Conservation (phyloP, 1,284 basidiomycete species). For the Moniliella sp. region DNA sequence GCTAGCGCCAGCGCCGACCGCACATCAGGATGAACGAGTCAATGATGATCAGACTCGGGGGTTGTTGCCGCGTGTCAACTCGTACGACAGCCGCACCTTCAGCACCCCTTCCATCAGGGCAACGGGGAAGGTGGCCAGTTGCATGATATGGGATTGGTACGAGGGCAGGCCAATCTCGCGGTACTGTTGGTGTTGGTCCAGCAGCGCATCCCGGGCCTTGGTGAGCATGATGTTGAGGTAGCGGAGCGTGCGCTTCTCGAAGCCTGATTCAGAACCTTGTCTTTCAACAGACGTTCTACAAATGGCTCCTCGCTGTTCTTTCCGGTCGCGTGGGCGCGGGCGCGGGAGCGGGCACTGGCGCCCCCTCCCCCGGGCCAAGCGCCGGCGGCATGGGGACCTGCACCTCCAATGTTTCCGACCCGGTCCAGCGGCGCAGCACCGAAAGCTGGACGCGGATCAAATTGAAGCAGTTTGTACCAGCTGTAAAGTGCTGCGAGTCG, state of each 20-base stretch:
- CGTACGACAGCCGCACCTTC: conserved; percentile 70
- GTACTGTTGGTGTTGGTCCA: conserved; percentile 53
- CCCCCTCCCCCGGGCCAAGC: too few species aligned
- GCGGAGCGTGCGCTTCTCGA: conserved; percentile 74
- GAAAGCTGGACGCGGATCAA: conserved; percentile 16
- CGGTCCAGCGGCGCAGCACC: conserved; percentile 29
- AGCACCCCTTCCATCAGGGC: conserved; percentile 77
- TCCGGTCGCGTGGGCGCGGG: conserved; percentile 1
- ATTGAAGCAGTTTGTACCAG: conserved; percentile 25
- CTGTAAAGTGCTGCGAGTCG: conserved; percentile 25
- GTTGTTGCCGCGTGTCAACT: conserved; percentile 62
- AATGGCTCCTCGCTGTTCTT: conserved; percentile 39
- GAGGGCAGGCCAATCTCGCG: conserved; percentile 68
- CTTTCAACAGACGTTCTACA: conserved; percentile 80
- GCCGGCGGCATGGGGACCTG: not conserved
- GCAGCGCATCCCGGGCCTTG: conserved; percentile 66
- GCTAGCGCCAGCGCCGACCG: conserved; percentile 76
- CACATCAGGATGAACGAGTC: conserved; percentile 89
- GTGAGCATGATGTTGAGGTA: conserved; percentile 68
- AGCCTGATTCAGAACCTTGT: conserved; percentile 82
- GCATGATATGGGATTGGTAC: conserved; percentile 75
- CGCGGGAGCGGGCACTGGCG: too few species aligned
- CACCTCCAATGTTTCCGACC: conserved; percentile 17
- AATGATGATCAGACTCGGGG: conserved; percentile 59
- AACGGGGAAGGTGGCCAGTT: conserved; percentile 81